phyloP scores from a whole-genome alignment of 2,329 filamentous ascomycete genomes.

The Diplodia corticola region DNA sequence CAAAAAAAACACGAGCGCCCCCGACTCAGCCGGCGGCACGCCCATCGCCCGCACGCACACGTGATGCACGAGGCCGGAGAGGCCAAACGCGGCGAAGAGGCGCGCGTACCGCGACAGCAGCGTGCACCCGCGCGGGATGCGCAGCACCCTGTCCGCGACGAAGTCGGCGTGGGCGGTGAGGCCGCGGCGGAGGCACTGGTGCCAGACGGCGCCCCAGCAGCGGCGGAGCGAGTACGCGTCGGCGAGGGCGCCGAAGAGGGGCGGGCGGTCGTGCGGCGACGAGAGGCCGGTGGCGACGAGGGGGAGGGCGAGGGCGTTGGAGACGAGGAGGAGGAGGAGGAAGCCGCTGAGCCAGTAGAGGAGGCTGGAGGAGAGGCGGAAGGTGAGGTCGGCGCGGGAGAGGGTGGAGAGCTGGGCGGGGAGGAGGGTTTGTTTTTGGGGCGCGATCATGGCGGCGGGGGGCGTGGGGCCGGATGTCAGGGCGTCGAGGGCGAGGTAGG shows the following conservation, averaged over 20 bases:
- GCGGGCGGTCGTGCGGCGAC: background rate
- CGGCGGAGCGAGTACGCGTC: background rate
- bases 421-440: background rate
- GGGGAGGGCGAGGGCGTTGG: background rate
- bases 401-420: background rate
- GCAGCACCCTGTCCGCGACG: background rate
- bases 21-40: background rate
- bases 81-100: conserved; percentile 22
- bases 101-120: conserved; percentile 21
- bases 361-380: background rate
- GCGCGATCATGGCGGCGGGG: background rate
- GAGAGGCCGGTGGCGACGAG: background rate
- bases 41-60: background rate
- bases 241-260: background rate
- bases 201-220: background rate
- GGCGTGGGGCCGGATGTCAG: background rate
- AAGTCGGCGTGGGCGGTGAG: background rate
- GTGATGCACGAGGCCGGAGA: conserved; percentile 25
- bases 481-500: background rate
- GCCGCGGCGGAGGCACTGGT: background rate
- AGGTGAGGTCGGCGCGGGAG: background rate
- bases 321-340: background rate
- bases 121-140: conserved; percentile 19
- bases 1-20: background rate
- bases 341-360: background rate